Percentiles rank a stretch among this genome's conserved stretches.
Conservation (phyloP, 805 yeast genomes). For the Grigorovia humatica region DNA sequence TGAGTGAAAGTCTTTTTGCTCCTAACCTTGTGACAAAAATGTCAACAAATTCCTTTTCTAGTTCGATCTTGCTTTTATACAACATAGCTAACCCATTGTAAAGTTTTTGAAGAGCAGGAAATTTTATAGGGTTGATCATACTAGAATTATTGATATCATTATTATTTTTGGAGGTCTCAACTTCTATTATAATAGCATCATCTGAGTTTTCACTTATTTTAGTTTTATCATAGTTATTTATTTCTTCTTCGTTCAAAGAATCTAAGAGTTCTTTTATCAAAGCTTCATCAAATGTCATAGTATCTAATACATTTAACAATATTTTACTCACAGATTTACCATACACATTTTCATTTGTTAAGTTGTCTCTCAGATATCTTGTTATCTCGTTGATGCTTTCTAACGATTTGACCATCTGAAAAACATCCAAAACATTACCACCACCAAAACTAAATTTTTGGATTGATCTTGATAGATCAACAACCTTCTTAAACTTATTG, state of each 20-base stretch:
- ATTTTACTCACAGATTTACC: slow-evolving; percentile 19
- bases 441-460: slow-evolving; percentile 45
- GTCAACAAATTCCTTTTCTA: slow-evolving; percentile 22
- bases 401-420: slow-evolving; percentile 36
- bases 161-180: slow-evolving; percentile 3
- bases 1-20: slow-evolving; percentile 28
- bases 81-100: slow-evolving; percentile 30
- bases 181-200: slow-evolving; percentile 5
- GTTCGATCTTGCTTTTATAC: slow-evolving; percentile 8
- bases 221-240: slow-evolving; percentile 10
- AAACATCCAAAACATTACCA: slow-evolving; percentile 36
- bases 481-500: slow-evolving; percentile 33
- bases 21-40: slow-evolving; percentile 19
- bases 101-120: slow-evolving; percentile 22
- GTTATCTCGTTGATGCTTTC: slow-evolving; percentile 26
- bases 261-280: slow-evolving; percentile 35
- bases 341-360: slow-evolving; percentile 9
- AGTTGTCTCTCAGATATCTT: slow-evolving; percentile 10
- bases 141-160: background rate
- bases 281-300: slow-evolving; percentile 31
- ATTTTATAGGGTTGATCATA: slow-evolving; percentile 30
- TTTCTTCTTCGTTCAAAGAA: slow-evolving; percentile 33
- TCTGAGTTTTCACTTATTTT: background rate
- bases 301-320: slow-evolving; percentile 18
- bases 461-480: slow-evolving; percentile 51